Conservation (phyloP, 208 protist species). For the Acanthamoeba sp. region DNA sequence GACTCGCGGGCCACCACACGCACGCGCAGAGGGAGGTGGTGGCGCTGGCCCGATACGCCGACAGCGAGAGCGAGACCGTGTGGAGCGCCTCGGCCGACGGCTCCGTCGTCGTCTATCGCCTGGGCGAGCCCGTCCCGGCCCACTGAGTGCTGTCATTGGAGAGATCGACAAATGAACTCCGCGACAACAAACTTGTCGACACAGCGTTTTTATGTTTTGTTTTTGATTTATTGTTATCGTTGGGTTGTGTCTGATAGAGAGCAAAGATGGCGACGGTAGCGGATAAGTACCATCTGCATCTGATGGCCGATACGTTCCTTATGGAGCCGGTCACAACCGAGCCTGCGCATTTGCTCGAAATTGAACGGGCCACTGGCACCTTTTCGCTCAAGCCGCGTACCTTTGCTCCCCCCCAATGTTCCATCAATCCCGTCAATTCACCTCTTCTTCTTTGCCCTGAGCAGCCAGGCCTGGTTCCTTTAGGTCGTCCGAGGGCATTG, state of each 20-base stretch:
- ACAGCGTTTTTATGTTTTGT: no score
- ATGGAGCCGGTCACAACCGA: conserved; percentile 21
- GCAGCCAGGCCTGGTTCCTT: conserved; percentile 25
- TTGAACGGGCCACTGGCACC: conserved; percentile 7
- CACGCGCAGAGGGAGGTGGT: not conserved
- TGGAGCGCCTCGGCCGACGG: conserved; percentile 44
- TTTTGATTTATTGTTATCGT: no score
- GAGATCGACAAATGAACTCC: no score
- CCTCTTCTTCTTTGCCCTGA: not conserved
- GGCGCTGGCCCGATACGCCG: conserved; percentile 2
- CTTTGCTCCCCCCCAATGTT: not conserved
- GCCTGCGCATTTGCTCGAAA: conserved; percentile 14
- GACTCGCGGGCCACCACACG: not conserved
- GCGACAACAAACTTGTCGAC: no score
- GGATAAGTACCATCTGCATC: conserved; percentile 30
- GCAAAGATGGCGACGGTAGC: conserved; percentile 12
- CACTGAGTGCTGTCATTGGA: no score
- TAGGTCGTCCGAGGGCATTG: not conserved
- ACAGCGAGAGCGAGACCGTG: conserved; percentile 16
- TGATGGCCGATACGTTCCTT: not conserved
- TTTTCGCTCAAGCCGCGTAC: conserved; percentile 37
- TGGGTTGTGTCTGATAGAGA: not conserved
- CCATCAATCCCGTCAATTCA: not conserved
- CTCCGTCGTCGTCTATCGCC: not conserved
- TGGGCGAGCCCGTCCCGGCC: not conserved